Conservation (phyloP, 1,139 yeast genomes). For the Suhomyces anneliseae region DNA sequence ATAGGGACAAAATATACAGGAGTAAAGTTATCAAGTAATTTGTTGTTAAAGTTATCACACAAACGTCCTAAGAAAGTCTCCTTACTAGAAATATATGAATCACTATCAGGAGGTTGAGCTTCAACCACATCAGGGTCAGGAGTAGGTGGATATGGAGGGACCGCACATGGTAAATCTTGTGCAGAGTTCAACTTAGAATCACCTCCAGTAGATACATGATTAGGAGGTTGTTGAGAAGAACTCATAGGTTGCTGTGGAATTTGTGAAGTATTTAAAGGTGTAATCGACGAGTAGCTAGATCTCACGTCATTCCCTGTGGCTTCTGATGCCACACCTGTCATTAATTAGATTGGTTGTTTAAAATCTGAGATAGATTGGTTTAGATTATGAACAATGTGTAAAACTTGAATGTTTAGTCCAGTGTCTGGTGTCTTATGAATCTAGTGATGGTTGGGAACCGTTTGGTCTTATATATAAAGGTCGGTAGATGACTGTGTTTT, state of each 20-base stretch:
- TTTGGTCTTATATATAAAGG: too few relatives aligned
- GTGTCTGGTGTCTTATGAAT: too few relatives aligned
- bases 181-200: neutral
- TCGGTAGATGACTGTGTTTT: too few relatives aligned
- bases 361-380: too few relatives aligned
- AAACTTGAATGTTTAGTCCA: too few relatives aligned
- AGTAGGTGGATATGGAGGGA: neutral
- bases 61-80: neutral
- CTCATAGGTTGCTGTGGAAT: neutral
- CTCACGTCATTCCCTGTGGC: neutral
- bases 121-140: neutral
- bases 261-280: neutral
- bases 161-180: slow-evolving; percentile 1
- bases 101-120: neutral
- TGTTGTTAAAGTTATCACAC: slow-evolving; percentile 3
- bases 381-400: too few relatives aligned
- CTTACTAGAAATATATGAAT: neutral
- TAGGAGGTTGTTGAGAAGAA: neutral
- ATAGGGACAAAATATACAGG: slow-evolving; percentile 68
- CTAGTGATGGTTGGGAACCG: too few relatives aligned
- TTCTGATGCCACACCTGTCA: slow-evolving; percentile 3
- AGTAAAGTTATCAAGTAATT: slow-evolving; percentile 34
- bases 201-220: neutral
- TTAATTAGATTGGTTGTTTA: neutral
- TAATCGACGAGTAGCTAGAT: neutral